Base-by-base conservation (phyloP, 345 rosid species). In the Nephelium lappaceum region DNA sequence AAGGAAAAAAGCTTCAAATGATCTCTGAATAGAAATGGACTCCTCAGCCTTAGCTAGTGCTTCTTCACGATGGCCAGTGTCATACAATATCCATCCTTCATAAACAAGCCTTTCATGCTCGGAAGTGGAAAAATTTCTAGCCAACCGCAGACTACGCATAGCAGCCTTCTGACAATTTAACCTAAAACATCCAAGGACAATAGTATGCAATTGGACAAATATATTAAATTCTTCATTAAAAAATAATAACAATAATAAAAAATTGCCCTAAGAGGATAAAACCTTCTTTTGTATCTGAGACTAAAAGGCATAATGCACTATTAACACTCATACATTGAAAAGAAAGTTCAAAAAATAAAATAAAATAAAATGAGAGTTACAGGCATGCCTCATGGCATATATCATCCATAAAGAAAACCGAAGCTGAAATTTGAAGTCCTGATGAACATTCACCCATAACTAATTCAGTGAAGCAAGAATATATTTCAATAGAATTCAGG, bases 1-100 rank as follows among this genome's bases (percentile, higher is more conserved):
- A 68, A 97, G 97, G 82, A 97, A 97, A 80, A 91, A 94, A 3
- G 99, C 99, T 83, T 97, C 99, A 64, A 97, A 97, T 24, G 99
- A 97, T 82, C 99, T 91, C 80, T 97, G 97, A 31, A 85, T 85
- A 71, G 91, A 81, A 77, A 97, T 89, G 69, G 98, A 94, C 79
- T 91, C 91, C 87, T 94, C 98, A 0, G 98, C 98, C 89, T 88
- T 97, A 21, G 93, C 93, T 57, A 97, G 86, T 19, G 99, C 98
- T 84, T 94, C 98, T 85, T 93, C 97, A 0, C 96, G 93, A 84
- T 94, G 95, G 24, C 98, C 97, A 60, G 95, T 94, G 84, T 94
- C 98, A 75, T 93, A 93, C 79, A 92, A 71, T 73, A 97, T 92
- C 99, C 98, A 97, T 63, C 98, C 99, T 86, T 97, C 97, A 63